Conservation (phyloP, 192 early-diverging fungal genomes). For the Linnemannia zychae region DNA sequence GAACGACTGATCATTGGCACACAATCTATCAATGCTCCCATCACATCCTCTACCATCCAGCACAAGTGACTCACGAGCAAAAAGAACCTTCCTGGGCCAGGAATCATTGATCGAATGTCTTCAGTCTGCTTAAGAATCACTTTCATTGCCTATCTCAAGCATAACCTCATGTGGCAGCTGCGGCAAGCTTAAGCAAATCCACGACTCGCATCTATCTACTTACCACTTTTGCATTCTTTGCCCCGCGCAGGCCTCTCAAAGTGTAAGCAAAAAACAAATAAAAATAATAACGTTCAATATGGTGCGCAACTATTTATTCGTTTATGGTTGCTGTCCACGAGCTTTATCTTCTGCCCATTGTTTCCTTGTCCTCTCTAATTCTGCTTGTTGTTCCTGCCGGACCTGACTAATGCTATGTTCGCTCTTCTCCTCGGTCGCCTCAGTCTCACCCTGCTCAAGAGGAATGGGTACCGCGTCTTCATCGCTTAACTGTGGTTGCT, state of each 20-base stretch:
- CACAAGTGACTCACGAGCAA: constrained; percentile 21
- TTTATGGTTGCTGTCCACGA: no score
- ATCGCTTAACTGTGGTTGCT: no score
- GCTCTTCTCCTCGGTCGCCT: no score
- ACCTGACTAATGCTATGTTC: no score
- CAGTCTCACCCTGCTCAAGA: no score
- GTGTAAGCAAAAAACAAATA: no score
- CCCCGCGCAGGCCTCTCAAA: no score
- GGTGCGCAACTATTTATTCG: no score
- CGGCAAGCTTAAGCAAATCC: constrained; percentile 34
- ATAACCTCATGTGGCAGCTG: constrained; percentile 33
- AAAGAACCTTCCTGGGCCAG: constrained; percentile 27
- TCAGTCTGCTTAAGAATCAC: constrained; percentile 26
- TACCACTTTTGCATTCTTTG: no score
- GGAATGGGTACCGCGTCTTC: no score
- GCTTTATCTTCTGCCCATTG: neutral
- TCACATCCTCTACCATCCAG: constrained; percentile 20
- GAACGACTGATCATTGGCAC: constrained; percentile 29
- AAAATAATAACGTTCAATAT: no score
- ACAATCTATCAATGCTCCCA: constrained; percentile 15
- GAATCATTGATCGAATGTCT: constrained; percentile 37
- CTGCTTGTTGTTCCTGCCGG: neutral
- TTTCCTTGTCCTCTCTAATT: neutral
- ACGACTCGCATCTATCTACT: constrained; percentile 41
- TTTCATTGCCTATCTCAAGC: constrained; percentile 29